A percentile compares a stretch with the other conserved stretches of the same genome.
Evolutionary conservation across 1,284 basidiomycete species (phyloP).

Genomic region (Anthracocystis setariae): DNA sequence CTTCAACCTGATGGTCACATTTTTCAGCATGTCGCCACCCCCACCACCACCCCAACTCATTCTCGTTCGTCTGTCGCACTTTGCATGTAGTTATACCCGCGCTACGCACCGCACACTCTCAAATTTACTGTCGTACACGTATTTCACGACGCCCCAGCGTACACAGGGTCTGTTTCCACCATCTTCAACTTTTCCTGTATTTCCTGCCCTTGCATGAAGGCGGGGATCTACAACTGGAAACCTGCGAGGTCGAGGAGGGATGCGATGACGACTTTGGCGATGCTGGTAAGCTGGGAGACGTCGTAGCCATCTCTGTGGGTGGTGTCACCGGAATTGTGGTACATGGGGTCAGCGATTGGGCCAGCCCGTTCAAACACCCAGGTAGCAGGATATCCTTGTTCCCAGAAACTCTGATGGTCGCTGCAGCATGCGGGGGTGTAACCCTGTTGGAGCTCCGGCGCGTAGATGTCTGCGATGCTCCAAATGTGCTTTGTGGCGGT

Average conservation of each 20-base stretch:
- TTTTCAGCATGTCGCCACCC: too few relatives aligned
- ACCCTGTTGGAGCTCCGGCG: conserved; percentile 51
- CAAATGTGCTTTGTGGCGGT: conserved; percentile 55
- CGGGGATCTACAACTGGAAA: neutral
- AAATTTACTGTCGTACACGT: conserved; percentile 6
- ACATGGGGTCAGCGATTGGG: conserved; percentile 65
- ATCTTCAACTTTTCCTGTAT: too few relatives aligned
- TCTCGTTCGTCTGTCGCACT: neutral
- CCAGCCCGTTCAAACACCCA: conserved; percentile 68
- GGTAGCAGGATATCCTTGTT: conserved; percentile 45
- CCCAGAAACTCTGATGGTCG: conserved; percentile 67
- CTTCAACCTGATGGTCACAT: too few relatives aligned
- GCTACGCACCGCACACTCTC: conserved; percentile 2
- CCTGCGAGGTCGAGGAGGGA: conserved; percentile 46
- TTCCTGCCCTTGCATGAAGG: too few relatives aligned
- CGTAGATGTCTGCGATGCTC: conserved; percentile 59
- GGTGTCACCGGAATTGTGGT: conserved; percentile 66
- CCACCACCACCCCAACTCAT: too few relatives aligned
- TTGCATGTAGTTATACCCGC: conserved; percentile 30
- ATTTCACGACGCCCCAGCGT: too few relatives aligned
- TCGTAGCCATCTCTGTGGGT: conserved; percentile 59
- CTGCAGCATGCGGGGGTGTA: conserved; percentile 65
- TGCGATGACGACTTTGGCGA: conserved; percentile 60
- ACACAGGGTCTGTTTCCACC: too few relatives aligned
- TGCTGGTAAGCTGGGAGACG: conserved; percentile 61